Evolutionary conservation across 2,329 filamentous ascomycete genomes (phyloP), one percentile per base, ranked within the genome.

Genomic region (Rasamsonia emersonii): DNA sequence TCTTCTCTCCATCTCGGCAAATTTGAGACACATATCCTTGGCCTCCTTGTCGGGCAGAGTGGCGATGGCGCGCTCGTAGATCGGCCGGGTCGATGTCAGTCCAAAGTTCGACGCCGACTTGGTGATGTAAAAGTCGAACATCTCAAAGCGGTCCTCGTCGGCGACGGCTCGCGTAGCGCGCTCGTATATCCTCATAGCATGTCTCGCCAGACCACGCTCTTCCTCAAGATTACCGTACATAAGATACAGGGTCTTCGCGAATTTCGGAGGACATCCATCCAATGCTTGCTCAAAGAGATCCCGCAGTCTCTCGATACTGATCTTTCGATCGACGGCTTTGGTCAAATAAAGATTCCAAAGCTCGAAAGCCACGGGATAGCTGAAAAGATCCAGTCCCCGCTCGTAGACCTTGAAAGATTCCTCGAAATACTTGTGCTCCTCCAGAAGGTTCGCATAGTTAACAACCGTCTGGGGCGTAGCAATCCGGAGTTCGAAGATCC

Each of bases 91-190:
- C 1, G 91, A 96, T 0, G 91, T 88, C 31, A 98, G 74, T 18
- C 93, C 91, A 51, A 98, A 98, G 61, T 98, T 98, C 13, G 86
- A 93, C 2, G 91, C 91, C 1, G 88, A 95, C 58, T 98, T 96
- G 37, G 89, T 96, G 54, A 98, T 95, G 67, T 98, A 98, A 56
- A 96, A 94, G 59, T 94, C 91, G 67, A 95, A 98, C 88, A 98
- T 95, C 50, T 94, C 86, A 38, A 88, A 80, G 32, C 86, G 75
- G 58, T 98, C 89, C 51, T 95, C 89, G 50, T 98, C 91, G 9
- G 85, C 81, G 3, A 98, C 93, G 9, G 89, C 88, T 18, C 91
- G 78, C 4, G 91, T 98, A 5, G 91, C 91, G 37, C 91, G 82
- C 64, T 98, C 93, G 61, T 98, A 98, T 46, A 98, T 98, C 38